Base-by-base conservation (phyloP, 441 rosid genomes). In the Arabidopsis lyrata region DNA sequence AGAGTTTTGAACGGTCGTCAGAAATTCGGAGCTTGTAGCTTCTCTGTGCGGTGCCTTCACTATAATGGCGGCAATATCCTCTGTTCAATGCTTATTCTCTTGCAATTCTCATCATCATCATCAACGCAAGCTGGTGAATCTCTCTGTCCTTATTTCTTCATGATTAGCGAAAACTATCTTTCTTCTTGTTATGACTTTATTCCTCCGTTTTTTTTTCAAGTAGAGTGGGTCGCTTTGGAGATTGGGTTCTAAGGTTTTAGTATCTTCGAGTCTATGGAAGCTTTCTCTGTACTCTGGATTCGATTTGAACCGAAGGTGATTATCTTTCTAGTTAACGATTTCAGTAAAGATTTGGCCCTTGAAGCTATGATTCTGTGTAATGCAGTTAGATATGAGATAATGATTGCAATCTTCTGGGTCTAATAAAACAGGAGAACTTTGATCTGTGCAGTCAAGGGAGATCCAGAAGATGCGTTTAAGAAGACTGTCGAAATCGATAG, bases 371-470 rank as follows among this genome's bases (percentile, higher is more conserved):
- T 66, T 63, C n/a, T 62, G 66, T 60, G 57, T 72, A 70, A 68
- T 66, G 76, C 22, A 63, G 14, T 47, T 68, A 63, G 80, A 60
- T 55, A 59, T 34, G 74, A 83, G 85, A 81, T 86, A 74, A 78
- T 82, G 58, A 83, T 72, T 76, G 71, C 62, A 58, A 58, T 77
- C 49, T 82, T 85, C 86, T 87, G 70, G 85, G 77, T 86, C 42
- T 63, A 81, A 90, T 88, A 80, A 89, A 84, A 78, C 97, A 95
- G 97, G 97, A 87, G 90, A 90, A 85, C 74, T 87, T 88, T 89
- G 81, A 84, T 89, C 44, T 86, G 83, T 90, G 91, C 94, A 86
- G 96, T 81, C 90, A 82, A 82, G 78, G 82, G 83, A 78, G 92
- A 82, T 81, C 88, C 93, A 31, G 97, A 95, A 77, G 95, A 83